Base-by-base conservation (phyloP, 305 asterid species). In the Withania somnifera region DNA sequence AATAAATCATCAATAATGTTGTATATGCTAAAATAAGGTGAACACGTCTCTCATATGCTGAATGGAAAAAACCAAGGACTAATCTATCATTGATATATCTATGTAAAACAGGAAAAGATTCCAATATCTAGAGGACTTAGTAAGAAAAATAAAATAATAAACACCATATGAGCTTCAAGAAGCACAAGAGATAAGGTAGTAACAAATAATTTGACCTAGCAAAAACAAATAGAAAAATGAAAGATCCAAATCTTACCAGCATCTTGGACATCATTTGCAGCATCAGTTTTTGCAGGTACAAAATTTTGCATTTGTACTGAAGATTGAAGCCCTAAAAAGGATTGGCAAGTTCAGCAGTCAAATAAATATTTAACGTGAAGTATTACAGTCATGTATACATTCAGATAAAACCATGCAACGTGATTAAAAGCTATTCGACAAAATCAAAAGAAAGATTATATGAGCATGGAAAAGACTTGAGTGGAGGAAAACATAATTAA, bases 281-380 rank as follows among this genome's bases (percentile, higher is more conserved):
- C 89, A 51, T 84, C 91, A 17, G 77, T 83, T 81, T 84, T 86
- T 19, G 84, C 19, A 15, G 90, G 83, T 79, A 78, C 86, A 51
- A 89, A 63, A 85, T 69, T 91, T 84, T 87, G 89, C 87, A 79
- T 91, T 77, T 87, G 93, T 82, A 73, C 87, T 9, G 93, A 85
- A 86, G 81, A 83, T 85, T 87, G 94, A 84, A 82, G 86, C 85
- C 95, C 98, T 94, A 90, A 47, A 34, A 84, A 84, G 82, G 28
- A 78, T 73, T 47, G 15, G 26, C 17, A 75, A 50, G 79, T 75
- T 75, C 79, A 75, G 79, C 42, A 75, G 17, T 75, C 42, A 75
- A 73, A 47, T 75, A 68, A 68, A 68, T 68, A 2, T 68, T 19
- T 66, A 38, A 24, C 9, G 3, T 66, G 75, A 66, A 66, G 50